Base-by-base conservation (phyloP, 306 rosid species). In the Vachellia pachyceras region DNA sequence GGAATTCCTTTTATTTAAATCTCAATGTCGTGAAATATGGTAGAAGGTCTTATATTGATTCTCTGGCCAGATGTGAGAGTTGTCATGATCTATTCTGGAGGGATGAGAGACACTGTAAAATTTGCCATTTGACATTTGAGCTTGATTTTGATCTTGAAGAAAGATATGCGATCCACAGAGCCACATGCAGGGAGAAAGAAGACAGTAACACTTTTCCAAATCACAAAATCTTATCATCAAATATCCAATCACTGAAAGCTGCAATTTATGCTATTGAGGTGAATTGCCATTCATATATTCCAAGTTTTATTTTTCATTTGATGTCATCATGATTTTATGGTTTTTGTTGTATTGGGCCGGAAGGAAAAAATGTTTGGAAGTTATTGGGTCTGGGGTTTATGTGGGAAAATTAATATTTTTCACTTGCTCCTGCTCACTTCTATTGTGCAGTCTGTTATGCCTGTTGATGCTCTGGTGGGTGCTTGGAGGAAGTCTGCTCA, bases 401-500 rank as follows among this genome's bases (percentile, higher is more conserved):
- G 37, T 18, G 50, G 72, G 70, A 44, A 75, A 60, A 42, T 69
- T 68, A 36, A 55, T 41, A 42, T 58, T 49, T 70, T 52, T 3
- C 11, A 6, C 35, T 73, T 42, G 73, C 64, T 13, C 35, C 72
- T 75, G 37, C 23, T 66, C 68, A 64, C 20, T 22, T 39, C 78
- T 72, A 29, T 79, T 42, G 44, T 90, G 91, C 90, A 95, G 98
- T 93, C 94, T 10, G 93, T 84, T 77, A 92, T 95, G 99, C 99
- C 98, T 25, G 93, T 87, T 83, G 97, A 80, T 75, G 86, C 99
- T 17, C 79, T 95, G 81, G 84, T 93, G 40, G 99, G 98, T 76
- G 99, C 98, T 86, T 95, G 99, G 99, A 93, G 89, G 88, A 95
- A 93, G 85, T 91, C 93, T 84, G 98, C 98, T 80, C 99, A 95